Evolutionary conservation across 768 basidiomycete genomes (phyloP).

Genomic region (Suillus bovinus): DNA sequence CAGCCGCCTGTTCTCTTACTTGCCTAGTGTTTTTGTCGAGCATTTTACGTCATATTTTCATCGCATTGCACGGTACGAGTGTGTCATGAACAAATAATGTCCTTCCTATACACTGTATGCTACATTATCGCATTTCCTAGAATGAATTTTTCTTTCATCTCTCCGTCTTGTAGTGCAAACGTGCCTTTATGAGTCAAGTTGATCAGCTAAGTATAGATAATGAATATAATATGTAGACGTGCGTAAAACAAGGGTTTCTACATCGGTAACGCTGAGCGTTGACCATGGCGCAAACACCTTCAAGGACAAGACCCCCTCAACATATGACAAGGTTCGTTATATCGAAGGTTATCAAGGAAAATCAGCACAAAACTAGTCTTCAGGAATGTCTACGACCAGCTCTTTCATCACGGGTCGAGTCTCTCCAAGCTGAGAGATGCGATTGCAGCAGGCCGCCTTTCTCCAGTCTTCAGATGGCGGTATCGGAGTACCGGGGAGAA

Average conservation of each 20-base stretch:
- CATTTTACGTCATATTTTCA: constrained; percentile 23
- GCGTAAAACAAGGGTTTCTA: not conserved
- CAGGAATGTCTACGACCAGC: constrained; percentile 43
- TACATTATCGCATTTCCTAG: constrained; percentile 31
- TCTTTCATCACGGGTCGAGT: constrained; percentile 54
- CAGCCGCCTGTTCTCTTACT: constrained; percentile 14
- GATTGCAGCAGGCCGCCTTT: constrained; percentile 59
- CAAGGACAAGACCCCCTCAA: constrained; percentile 22
- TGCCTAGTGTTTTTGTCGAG: constrained; percentile 16
- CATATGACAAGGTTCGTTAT: constrained; percentile 27
- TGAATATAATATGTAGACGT: no score
- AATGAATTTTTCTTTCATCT: constrained; percentile 17
- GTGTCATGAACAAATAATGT: constrained; percentile 33
- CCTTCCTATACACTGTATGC: constrained; percentile 27
- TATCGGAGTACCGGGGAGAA: constrained; percentile 66
- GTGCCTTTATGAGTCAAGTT: not conserved
- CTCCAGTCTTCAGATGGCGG: constrained; percentile 43
- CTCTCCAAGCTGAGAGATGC: constrained; percentile 69
- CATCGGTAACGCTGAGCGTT: constrained; percentile 1
- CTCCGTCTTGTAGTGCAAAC: not conserved
- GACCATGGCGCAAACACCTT: constrained; percentile 25
- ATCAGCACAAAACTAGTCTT: not conserved
- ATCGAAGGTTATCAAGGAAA: not conserved
- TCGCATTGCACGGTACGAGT: constrained; percentile 32
- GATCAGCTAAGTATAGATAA: constrained; percentile 1